Evolutionary conservation across 148 eudicot genomes (phyloP), one percentile per base, ranked within the genome.

Genomic region (Polygonum maritimum): DNA sequence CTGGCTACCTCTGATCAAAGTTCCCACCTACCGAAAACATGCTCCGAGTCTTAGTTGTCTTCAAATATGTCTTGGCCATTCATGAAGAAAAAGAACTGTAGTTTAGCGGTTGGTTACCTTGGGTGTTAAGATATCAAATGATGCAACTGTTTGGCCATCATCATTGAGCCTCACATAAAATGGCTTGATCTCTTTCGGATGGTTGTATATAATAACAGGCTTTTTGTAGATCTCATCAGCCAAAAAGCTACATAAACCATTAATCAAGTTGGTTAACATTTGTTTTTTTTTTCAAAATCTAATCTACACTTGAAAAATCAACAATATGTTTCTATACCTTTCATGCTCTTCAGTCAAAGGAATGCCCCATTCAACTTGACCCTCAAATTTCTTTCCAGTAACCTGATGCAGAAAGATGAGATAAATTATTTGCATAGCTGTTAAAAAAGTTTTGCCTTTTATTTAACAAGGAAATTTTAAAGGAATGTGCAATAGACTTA

Each of bases 281-380:
- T 5, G 5, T 36, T n/a, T 36, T 2, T 69, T 10, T 69, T 36
- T 18, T 69, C 10, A 15, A 13, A 36, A 69, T 69, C 5, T 15
- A 19, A 41, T n/a, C 52, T 3, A 45, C 0, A 62, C 38, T 62
- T 62, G 69, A 62, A 62, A 62, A 3, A 62, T 31, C 12, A 44
- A 4, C 2, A 7, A 41, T 26, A 26, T 72, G 22, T 57, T 13
- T 78, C 9, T 55, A 63, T 79, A 95, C 98, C 92, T 86, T 86
- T 95, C 96, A 57, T 90, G 96, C 83, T 95, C 96, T 83, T 90
- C 94, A 52, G 83, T 89, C 70, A 95, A 85, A 78, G 90, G 77
- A 71, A 69, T 76, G 3, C 97, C 97, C 82, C 81, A 86, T 80
- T 89, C 88, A 21, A 86, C 69, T 16, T 82, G 70, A 8, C 77